These are phyloP conservation scores for Stevia rebaudiana DNA, from an alignment of 140 eudicot species.

Conservation along the genomic window DNA sequence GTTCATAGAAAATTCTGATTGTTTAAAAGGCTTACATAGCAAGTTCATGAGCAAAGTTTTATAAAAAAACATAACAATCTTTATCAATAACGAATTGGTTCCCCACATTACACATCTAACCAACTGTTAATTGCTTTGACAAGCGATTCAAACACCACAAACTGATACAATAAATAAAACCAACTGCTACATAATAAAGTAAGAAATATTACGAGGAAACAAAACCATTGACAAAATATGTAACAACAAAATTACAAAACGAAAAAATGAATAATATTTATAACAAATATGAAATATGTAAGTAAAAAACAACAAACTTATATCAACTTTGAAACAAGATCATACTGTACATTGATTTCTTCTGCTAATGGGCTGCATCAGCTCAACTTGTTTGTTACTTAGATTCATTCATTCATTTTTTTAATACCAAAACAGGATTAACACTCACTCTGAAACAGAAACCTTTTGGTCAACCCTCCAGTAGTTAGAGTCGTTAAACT, in stretches of 20 bases:
- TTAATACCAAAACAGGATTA: neutral
- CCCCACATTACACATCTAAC: neutral
- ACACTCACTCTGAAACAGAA: slow-evolving; percentile 50
- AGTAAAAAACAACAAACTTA: neutral
- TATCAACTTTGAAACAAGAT: slow-evolving; percentile 24
- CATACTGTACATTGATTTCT: slow-evolving; percentile 38
- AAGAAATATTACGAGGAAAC: neutral
- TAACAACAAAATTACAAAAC: neutral
- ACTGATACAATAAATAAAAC: neutral
- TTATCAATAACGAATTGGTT: neutral
- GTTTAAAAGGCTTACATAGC: too few species aligned
- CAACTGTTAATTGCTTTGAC: neutral
- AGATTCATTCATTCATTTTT: neutral
- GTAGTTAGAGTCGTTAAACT: slow-evolving; percentile 69
- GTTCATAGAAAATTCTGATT: too few species aligned
- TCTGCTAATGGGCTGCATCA: slow-evolving; percentile 15
- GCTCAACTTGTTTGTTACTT: slow-evolving; percentile 4
- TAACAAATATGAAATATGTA: slow-evolving; percentile 12
- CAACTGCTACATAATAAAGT: neutral
- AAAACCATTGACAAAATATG: slow-evolving; percentile 2
- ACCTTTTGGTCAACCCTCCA: slow-evolving; percentile 84
- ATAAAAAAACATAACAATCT: too few species aligned
- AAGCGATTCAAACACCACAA: neutral
- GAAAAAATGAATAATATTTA: slow-evolving; percentile 11
- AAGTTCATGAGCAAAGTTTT: too few species aligned